Evolutionary conservation across 257 asterid species (phyloP), one percentile per base, ranked within the genome.

Genomic region (Petrea volubilis): DNA sequence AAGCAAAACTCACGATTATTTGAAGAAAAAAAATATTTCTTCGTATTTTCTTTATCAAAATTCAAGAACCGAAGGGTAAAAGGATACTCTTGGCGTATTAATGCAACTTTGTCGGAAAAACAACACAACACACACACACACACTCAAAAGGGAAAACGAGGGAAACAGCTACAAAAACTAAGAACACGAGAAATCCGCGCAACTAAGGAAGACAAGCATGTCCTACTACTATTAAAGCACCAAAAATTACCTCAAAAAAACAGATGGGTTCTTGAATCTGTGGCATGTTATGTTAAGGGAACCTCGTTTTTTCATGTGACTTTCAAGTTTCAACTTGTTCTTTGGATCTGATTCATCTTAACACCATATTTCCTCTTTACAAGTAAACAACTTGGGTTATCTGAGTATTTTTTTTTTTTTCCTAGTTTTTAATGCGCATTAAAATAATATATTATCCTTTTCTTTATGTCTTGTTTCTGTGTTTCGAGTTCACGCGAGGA

Each of bases 231-330:
- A 69, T 27, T 6, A 64, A 50, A 23, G 55, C 24, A 1, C 56
- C n/a, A 25, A 34, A n/a, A 38, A 5, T 49, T 59, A 60, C 64
- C 40, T 29, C 25, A 60, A 28, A 51, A 7, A 13, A 13, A 28
- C 14, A 68, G n/a, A 33, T 28, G 63, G 79, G 43, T 74, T 74
- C 69, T 47, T 77, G 82, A 68, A 77, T 71, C 68, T 40, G 68
- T 46, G 27, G 68, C 69, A 65, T 51, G 60, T 31, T 72, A 20
- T n/a, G 51, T 31, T 49, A 55, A 21, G 24, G 53, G 28, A 59
- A 6, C 13, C 77, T 67, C 81, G 77, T 57, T 64, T 73, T n/a
- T 74, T 78, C 78, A 57, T 43, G 80, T 81, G 86, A 75, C 51
- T 40, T 52, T 38, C 43, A 38, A 38, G 43, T 38, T 5, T 43